Evolutionary conservation across 2,329 filamentous ascomycete genomes (phyloP).

Genomic region (Colletotrichum lindemuthianum): DNA sequence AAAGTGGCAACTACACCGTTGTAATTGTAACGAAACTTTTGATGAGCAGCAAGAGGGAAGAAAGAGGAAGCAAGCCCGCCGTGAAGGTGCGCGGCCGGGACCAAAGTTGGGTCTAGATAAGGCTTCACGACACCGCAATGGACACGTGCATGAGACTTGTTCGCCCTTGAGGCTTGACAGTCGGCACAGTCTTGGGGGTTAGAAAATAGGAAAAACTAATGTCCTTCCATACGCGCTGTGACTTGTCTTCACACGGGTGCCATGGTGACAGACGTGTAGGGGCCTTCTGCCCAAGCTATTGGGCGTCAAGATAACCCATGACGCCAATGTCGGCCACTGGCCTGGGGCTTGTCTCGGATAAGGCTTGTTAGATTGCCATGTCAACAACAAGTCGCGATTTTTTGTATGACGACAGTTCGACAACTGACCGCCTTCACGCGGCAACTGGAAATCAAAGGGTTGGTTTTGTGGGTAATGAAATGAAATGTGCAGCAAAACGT

Average conservation of each 20-base stretch:
- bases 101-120: constrained; percentile 9
- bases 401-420: not conserved
- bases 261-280: too few species aligned
- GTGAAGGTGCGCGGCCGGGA: constrained; percentile 6
- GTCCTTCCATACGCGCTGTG: too few species aligned
- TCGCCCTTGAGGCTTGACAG: too few species aligned
- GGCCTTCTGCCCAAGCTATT: too few species aligned
- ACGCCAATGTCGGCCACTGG: too few species aligned
- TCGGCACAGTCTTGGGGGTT: too few species aligned
- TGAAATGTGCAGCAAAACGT: not conserved
- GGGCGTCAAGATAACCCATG: too few species aligned
- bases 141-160: not conserved
- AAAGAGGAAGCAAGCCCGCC: constrained; percentile 6
- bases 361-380: too few species aligned
- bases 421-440: constrained; percentile 15
- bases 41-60: constrained; percentile 20
- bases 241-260: too few species aligned
- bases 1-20: constrained; percentile 37
- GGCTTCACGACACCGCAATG: not conserved
- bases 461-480: constrained; percentile 16
- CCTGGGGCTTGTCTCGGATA: too few species aligned
- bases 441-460: not conserved
- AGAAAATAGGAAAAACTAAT: too few species aligned
- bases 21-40: constrained; percentile 37
- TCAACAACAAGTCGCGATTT: not conserved